Conservation (phyloP, 495 filamentous ascomycete species). For the Lentithecium fluviatile region DNA sequence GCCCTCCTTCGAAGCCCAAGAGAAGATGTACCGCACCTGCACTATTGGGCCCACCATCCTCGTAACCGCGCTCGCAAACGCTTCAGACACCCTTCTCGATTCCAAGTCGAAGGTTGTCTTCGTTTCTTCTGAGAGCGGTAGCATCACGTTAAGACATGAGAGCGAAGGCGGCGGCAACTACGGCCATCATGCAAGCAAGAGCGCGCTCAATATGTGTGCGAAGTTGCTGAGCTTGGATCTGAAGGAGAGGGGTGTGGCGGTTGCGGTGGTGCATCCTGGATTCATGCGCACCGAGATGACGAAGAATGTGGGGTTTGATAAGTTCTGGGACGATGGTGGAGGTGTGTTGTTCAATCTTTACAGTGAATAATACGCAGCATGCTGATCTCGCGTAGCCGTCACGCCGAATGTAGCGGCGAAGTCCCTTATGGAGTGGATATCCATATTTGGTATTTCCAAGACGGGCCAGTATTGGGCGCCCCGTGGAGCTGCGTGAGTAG, state of each 20-base stretch:
- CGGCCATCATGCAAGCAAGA: constrained; percentile 70
- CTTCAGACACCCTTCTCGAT: constrained; percentile 29
- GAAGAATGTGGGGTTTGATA: constrained; percentile 67
- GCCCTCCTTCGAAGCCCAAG: constrained; percentile 64
- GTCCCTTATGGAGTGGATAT: constrained; percentile 61
- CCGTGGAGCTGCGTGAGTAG: constrained; percentile 57
- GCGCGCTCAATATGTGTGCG: constrained; percentile 72
- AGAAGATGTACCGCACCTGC: constrained; percentile 69
- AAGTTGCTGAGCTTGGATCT: constrained; percentile 68
- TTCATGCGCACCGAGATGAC: constrained; percentile 78
- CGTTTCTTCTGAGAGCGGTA: constrained; percentile 66
- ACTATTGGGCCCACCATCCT: constrained; percentile 67
- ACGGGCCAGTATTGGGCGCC: constrained; percentile 74
- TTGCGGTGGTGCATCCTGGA: constrained; percentile 68
- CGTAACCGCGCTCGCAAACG: constrained; percentile 60
- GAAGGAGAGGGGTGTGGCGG: constrained; percentile 60
- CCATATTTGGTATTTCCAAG: constrained; percentile 62
- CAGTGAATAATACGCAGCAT: not conserved
- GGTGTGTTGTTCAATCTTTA: constrained; percentile 5
- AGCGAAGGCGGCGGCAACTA: constrained; percentile 72
- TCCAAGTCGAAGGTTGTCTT: constrained; percentile 59
- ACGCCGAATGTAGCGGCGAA: constrained; percentile 66
- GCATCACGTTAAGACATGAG: constrained; percentile 65
- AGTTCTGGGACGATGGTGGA: constrained; percentile 40
- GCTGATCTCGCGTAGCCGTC: constrained; percentile 48